Base-by-base conservation (phyloP, 139 green algal genomes). In the Chlorella sp. region DNA sequence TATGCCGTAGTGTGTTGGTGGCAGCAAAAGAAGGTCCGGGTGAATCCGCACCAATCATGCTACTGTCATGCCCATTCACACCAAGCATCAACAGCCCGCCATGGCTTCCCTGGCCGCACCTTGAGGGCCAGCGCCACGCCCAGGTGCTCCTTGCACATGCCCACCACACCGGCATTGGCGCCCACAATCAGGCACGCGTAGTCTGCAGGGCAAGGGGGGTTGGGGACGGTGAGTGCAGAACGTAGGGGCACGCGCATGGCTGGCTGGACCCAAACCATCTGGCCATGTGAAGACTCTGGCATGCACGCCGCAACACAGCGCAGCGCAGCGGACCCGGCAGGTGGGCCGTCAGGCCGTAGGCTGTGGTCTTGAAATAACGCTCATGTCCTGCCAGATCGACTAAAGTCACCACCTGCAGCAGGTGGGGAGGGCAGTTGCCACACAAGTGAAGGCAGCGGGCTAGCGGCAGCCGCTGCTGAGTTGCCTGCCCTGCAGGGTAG, bases 101-200 rank as follows among this genome's bases (percentile, higher is more conserved):
- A n/a, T n/a, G n/a, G n/a, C n/a, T n/a, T n/a, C n/a, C n/a, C n/a
- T n/a, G n/a, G n/a, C 13, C 69, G 4, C 69, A 75, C 74, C 88
- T 96, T 94, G 64, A 98, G 89, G 2, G 97, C 95, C 84, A 99
- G 91, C 25, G 97, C 91, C 90, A 98, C 94, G 13, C 98, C 92
- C 89, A 97, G 84, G 87, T 99, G 94, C 93, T 98, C 96, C 92
- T 98, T 98, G 87, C 90, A 95, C 92, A 97, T 98, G 65, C 96
- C 96, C 65, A 98, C 94, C 16, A 98, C 88, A 11, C 95, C 96
- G 25, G 90, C 88, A 80, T 94, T 95, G 63, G 92, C 92, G 3
- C 93, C 88, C 21, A 96, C 89, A 64, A 97, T 95, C 16, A 96
- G 88, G 88, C 92, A 95, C 2, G 94, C 94, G 78, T 96, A 97